Evolutionary conservation across 2,329 filamentous ascomycete genomes (phyloP), one percentile per base, ranked within the genome.

Genomic region (Talaromyces sp.): DNA sequence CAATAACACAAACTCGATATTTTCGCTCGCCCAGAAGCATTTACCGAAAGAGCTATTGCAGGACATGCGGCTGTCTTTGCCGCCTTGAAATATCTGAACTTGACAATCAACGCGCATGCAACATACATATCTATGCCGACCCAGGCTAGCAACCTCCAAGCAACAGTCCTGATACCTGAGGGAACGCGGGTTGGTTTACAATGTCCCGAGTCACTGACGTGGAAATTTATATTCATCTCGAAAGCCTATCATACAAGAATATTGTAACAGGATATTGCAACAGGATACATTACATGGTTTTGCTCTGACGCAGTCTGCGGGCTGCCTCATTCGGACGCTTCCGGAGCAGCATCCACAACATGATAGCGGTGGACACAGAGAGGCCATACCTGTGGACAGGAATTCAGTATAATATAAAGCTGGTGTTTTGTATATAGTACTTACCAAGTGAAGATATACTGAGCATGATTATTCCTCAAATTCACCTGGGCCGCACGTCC

Each of bases 361-460:
- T 99, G 72, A 99, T 85, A 13, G 91, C 87, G 44, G 95, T 99
- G 61, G 93, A 93, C 47, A 89, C 76, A 61, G 87, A 89, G 65
- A 96, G 84, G 65, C 90, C 91, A 72, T 96, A 97, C 92, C 92
- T 96, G 66, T 22, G 39, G 59, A 49, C 55, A 32, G 5, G 1
- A 19, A 5, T 19, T 11, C 19, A 42, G 57, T 5, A 36, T 15
- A 13, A 17, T 2, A 17, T 13, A 15, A 39, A 15, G n/a, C 44
- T 47, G 1, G 19, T 15, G 17, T 51, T 55, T 9, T 15, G 51
- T 30, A 30, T 22, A 25, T 47, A 47, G 42, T 33, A 77, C 87
- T 72, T 85, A 98, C 95, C 95, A 99, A 67, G 95, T 99, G 76
- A 97, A 95, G 68, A 99, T 99, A 77, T 99, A 99, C 81, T 98